A percentile compares a stretch with the other conserved stretches of the same genome.
These are phyloP conservation scores for Moniliophthora roreri DNA, from an alignment of 1,284 basidiomycete species.

Conservation along the genomic window DNA sequence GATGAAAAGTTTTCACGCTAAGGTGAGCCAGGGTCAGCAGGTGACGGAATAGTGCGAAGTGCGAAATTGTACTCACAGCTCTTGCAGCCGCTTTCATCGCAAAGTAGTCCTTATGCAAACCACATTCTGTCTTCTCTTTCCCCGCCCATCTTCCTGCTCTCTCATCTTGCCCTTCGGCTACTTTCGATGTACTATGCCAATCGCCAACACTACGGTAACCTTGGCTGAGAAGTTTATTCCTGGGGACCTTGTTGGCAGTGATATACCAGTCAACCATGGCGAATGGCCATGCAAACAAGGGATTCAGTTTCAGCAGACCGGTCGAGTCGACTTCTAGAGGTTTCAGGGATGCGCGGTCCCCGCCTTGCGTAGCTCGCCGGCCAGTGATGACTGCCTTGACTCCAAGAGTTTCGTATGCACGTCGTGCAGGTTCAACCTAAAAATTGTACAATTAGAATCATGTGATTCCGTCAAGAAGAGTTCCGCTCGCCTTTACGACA, in stretches of 20 bases:
- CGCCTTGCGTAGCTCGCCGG: conserved; percentile 90
- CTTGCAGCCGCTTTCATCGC: conserved; percentile 51
- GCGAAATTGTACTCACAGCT: neutral
- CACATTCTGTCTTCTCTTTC: conserved; percentile 93
- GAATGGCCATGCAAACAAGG: conserved; percentile 91
- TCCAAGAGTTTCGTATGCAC: conserved; percentile 82
- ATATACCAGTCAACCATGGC: conserved; percentile 86
- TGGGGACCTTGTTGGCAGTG: conserved; percentile 81
- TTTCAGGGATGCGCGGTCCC: conserved; percentile 77
- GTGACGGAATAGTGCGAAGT: neutral
- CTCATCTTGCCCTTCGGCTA: conserved; percentile 75
- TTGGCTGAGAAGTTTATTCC: conserved; percentile 85
- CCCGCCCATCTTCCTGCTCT: conserved; percentile 92
- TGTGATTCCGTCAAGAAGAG: neutral
- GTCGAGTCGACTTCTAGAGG: conserved; percentile 92
- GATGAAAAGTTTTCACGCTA: neutral
- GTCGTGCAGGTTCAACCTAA: conserved; percentile 89
- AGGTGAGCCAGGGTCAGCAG: neutral
- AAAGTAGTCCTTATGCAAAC: conserved; percentile 89
- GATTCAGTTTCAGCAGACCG: conserved; percentile 94
- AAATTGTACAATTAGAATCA: conserved; percentile 1
- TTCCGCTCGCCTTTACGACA: conserved; percentile 75
- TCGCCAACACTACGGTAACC: conserved; percentile 97
- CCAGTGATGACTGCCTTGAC: conserved; percentile 95
- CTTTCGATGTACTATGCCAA: conserved; percentile 90